These are phyloP conservation scores for Neurospora intermedia DNA, from an alignment of 495 filamentous ascomycete species.

Conservation along the genomic window DNA sequence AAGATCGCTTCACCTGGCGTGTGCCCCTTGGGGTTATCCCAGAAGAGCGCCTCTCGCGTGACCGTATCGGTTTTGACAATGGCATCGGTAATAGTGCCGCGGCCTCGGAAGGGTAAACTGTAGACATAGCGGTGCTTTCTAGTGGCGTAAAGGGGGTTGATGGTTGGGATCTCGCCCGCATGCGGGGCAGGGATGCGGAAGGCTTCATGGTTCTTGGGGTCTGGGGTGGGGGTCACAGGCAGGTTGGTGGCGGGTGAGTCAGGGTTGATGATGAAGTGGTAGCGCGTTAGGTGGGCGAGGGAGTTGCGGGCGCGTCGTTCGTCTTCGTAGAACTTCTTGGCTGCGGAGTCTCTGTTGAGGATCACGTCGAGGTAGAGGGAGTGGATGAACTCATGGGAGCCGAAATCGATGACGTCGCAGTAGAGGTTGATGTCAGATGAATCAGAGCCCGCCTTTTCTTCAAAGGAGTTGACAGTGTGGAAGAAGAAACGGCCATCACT, in stretches of 20 bases:
- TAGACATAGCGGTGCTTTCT: slow-evolving; percentile 55
- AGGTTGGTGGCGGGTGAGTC: not conserved
- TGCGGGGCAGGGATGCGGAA: slow-evolving; percentile 31
- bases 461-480: slow-evolving; percentile 66
- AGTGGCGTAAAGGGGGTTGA: slow-evolving; percentile 49
- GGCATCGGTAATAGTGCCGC: slow-evolving; percentile 52
- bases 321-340: slow-evolving; percentile 18
- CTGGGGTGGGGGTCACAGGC: not conserved
- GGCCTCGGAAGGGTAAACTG: slow-evolving; percentile 42
- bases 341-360: slow-evolving; percentile 24
- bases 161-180: slow-evolving; percentile 52
- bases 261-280: slow-evolving; percentile 28
- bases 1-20: slow-evolving; percentile 70
- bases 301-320: slow-evolving; percentile 23
- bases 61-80: slow-evolving; percentile 58
- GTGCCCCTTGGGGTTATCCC: slow-evolving; percentile 47
- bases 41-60: slow-evolving; percentile 38
- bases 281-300: slow-evolving; percentile 32
- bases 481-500: slow-evolving; percentile 60
- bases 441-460: slow-evolving; percentile 32
- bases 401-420: slow-evolving; percentile 46
- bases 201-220: slow-evolving; percentile 12
- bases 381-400: slow-evolving; percentile 43
- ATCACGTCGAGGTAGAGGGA: slow-evolving; percentile 52
- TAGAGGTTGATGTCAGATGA: slow-evolving; percentile 28